These are phyloP conservation scores for Haplosporangium sp. DNA, from an alignment of 371 early-diverging fungal species.

Conservation along the genomic window DNA sequence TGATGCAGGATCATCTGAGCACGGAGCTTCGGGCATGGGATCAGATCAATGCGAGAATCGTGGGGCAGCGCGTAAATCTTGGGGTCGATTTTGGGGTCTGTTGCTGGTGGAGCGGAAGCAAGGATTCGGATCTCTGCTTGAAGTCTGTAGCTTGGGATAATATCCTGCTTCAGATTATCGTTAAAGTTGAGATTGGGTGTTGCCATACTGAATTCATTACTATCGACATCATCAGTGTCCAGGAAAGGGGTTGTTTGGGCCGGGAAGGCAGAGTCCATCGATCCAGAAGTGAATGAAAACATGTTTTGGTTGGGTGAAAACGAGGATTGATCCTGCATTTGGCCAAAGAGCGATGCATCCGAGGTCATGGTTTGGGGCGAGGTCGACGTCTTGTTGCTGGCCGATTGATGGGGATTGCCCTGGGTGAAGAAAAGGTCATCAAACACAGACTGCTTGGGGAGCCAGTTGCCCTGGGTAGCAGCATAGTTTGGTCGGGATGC, in stretches of 20 bases:
- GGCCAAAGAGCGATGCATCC: constrained; percentile 36
- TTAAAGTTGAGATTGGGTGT: constrained; percentile 37
- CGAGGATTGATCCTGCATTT: constrained; percentile 21
- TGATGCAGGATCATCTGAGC: constrained; percentile 72
- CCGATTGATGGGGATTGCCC: constrained; percentile 41
- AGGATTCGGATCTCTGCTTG: constrained; percentile 44
- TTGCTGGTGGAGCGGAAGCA: constrained; percentile 49
- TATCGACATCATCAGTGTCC: constrained; percentile 29
- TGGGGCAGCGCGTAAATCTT: constrained; percentile 63
- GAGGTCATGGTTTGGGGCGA: constrained; percentile 39
- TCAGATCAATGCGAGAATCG: constrained; percentile 68
- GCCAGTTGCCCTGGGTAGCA: neutral
- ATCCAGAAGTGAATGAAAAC: constrained; percentile 12
- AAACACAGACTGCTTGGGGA: constrained; percentile 34
- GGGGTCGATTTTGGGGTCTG: constrained; percentile 46
- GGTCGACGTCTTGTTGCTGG: constrained; percentile 28
- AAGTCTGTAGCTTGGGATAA: constrained; percentile 33
- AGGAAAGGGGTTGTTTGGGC: constrained; percentile 14
- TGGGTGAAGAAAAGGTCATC: constrained; percentile 52
- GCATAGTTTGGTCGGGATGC: constrained; percentile 14
- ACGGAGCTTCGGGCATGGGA: constrained; percentile 67
- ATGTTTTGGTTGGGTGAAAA: constrained; percentile 26
- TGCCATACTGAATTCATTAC: constrained; percentile 31
- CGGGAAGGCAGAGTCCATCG: constrained; percentile 15
- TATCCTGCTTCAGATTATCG: constrained; percentile 36